Evolutionary conservation across 208 protist species (phyloP), one percentile per base, ranked within the genome.

Genomic region (Crithidia bombi): DNA sequence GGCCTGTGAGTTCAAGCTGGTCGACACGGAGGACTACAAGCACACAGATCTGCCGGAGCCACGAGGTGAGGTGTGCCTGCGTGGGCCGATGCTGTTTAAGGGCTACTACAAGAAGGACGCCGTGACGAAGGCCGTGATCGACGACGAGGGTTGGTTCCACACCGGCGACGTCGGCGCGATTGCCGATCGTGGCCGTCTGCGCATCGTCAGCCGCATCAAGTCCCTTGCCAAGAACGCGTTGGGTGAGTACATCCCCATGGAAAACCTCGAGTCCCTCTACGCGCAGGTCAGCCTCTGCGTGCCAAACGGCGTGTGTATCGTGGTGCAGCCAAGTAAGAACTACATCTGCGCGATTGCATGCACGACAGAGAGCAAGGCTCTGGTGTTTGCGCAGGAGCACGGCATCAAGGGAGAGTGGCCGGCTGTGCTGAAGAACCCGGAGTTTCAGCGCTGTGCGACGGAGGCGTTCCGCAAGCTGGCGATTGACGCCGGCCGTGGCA

Each of bases 231-330:
- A 97, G 76, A 87, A 94, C 58, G 70, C 69, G 17, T 69, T 89
- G 12, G 94, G 94, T 33, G 93, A 98, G 75, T 97, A 96, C 77
- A 93, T 98, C 46, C 82, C 91, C 11, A 43, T 95, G 38, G 90
- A 98, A 69, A 83, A 43, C 36, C 57, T 97, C 33, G 83, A 92
- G 79, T 75, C 85, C 7, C 67, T 94, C 36, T 94, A 94, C 74
- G 68, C 66, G 43, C 66, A 73, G 62, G 62, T 84, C 65, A 74
- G 74, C 39, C 67, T 94, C 21, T 62, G 57, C 47, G 71, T 81
- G 21, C 82, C 85, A 3, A 90, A 89, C 62, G 89, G 86, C 15
- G 72, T 91, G 19, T 91, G 86, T 54, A 73, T 92, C 7, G 56
- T 94, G 1, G 89, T 89, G 17, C 23, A 91, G 62, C 38, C 82